These are phyloP conservation scores for Suillus discolor DNA, from an alignment of 768 basidiomycete species.

Conservation along the genomic window DNA sequence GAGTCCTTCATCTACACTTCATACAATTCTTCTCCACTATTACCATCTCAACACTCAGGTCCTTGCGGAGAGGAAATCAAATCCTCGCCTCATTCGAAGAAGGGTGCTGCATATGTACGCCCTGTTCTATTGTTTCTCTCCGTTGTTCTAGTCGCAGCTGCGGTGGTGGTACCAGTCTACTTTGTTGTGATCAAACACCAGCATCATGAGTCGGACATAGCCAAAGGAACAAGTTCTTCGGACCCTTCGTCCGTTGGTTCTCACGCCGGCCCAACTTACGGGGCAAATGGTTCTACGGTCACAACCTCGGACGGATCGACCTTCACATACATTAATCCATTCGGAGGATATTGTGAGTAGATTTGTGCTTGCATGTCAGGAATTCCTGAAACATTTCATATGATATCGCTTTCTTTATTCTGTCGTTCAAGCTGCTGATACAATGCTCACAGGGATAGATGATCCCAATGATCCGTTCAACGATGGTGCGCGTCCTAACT, in stretches of 20 bases:
- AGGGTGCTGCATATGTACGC: neutral
- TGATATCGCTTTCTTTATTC: neutral
- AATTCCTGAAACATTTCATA: neutral
- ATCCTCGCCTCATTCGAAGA: neutral
- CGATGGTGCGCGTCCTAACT: conserved; percentile 72
- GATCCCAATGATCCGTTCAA: conserved; percentile 77
- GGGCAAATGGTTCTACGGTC: conserved; percentile 66
- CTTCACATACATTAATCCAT: conserved; percentile 77
- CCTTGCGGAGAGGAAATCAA: neutral
- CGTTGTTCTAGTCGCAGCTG: neutral
- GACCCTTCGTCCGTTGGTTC: neutral
- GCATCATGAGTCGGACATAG: neutral
- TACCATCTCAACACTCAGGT: neutral
- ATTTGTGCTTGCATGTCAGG: neutral
- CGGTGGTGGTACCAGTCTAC: conserved; percentile 1
- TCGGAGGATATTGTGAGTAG: conserved; percentile 71
- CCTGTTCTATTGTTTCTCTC: neutral
- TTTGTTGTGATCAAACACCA: conserved; percentile 1
- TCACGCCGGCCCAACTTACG: neutral
- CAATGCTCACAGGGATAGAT: conserved; percentile 50
- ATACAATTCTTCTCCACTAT: conserved; percentile 1
- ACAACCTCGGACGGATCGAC: conserved; percentile 66
- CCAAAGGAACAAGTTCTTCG: neutral
- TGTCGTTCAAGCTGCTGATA: conserved; percentile 9
- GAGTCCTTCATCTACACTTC: neutral